phyloP scores from a whole-genome alignment of 192 early-diverging fungal genomes.

The Coemansia sp. region DNA sequence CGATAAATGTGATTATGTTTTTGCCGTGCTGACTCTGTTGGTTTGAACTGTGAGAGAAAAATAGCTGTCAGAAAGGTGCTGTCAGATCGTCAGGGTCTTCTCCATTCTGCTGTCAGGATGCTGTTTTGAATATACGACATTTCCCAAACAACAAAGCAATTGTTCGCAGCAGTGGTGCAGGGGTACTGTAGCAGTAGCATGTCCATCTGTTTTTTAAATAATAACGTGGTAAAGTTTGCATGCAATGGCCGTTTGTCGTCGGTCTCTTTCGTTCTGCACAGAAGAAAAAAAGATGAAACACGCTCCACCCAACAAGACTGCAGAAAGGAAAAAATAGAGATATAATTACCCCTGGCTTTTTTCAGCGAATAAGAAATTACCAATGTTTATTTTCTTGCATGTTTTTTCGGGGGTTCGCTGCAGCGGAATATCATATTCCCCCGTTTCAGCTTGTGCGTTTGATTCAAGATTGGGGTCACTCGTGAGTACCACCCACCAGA shows the following conservation, averaged over 20 bases:
- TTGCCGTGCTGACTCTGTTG: not conserved
- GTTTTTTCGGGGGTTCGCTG: conserved; percentile 1
- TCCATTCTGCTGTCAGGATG: not conserved
- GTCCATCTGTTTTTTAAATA: not conserved
- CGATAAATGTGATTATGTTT: not conserved
- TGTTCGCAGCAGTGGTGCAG: not conserved
- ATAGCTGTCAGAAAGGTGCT: not conserved
- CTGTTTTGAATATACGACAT: not conserved
- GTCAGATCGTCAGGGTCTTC: not conserved
- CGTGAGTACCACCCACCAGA: not conserved
- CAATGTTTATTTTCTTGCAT: not conserved
- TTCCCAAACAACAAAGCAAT: not conserved
- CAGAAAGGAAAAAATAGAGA: not conserved
- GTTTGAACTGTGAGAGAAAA: not conserved
- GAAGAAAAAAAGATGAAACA: not conserved
- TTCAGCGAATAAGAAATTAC: conserved; percentile 9
- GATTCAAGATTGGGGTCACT: too few relatives aligned
- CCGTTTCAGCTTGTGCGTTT: too few relatives aligned
- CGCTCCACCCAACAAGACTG: not conserved
- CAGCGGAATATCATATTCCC: conserved; percentile 2
- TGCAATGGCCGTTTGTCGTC: not conserved
- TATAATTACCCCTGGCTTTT: conserved; percentile 3
- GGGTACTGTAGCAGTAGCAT: too few relatives aligned
- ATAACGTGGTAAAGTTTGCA: not conserved
- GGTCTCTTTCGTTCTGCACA: too few relatives aligned